phyloP scores from a whole-genome alignment of 2,329 filamentous ascomycete genomes.

The Fusarium oligoseptatum region DNA sequence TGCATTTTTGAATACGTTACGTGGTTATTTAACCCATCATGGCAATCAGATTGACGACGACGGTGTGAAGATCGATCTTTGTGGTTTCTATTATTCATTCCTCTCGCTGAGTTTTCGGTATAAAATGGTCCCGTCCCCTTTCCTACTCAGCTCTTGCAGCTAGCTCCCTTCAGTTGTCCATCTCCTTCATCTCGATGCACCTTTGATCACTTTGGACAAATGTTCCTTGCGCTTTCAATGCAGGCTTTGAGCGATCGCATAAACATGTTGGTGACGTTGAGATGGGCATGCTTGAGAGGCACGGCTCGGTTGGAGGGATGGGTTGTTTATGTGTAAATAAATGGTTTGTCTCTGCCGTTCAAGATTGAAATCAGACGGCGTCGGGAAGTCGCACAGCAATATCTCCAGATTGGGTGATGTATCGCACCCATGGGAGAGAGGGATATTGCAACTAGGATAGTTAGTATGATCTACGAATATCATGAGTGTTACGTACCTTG shows the following conservation, averaged over 20 bases:
- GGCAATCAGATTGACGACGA: neutral
- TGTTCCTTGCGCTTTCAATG: neutral
- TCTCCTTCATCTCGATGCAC: slow-evolving; percentile 24
- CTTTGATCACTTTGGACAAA: slow-evolving; percentile 1
- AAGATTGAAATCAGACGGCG: slow-evolving; percentile 70
- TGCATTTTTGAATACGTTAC: neutral
- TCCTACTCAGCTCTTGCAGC: slow-evolving; percentile 33
- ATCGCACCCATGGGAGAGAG: slow-evolving; percentile 96
- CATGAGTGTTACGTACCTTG: slow-evolving; percentile 76
- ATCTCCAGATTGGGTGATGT: slow-evolving; percentile 98
- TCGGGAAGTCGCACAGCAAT: slow-evolving; percentile 97
- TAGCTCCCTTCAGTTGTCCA: slow-evolving; percentile 25
- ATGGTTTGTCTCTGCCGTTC: slow-evolving; percentile 7
- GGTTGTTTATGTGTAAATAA: slow-evolving; percentile 30
- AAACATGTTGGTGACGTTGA: neutral
- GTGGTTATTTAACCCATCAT: neutral
- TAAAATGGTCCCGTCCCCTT: slow-evolving; percentile 29
- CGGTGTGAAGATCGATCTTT: slow-evolving; percentile 34
- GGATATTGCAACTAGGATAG: slow-evolving; percentile 88
- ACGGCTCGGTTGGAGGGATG: slow-evolving; percentile 23
- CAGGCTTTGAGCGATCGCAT: neutral
- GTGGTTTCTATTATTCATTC: slow-evolving; percentile 46
- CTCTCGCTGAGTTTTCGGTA: slow-evolving; percentile 30
- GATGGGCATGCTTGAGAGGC: slow-evolving; percentile 4
- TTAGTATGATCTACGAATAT: slow-evolving; percentile 17